Base-by-base conservation (phyloP, 345 rosid species). In the Sonneratia alba region DNA sequence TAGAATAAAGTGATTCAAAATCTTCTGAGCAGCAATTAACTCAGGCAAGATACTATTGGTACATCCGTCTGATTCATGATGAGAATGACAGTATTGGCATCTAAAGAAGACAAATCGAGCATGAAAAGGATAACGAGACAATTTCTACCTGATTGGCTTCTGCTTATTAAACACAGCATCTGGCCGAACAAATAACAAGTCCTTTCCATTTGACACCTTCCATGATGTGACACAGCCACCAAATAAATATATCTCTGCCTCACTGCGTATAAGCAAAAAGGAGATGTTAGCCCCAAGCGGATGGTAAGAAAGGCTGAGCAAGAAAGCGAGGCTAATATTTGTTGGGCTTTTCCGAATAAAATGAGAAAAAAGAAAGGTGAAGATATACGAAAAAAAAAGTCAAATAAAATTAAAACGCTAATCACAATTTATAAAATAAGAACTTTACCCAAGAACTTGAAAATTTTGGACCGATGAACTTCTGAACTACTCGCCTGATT, bases 161-260 rank as follows among this genome's bases (percentile, higher is more conserved):
- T 84, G 85, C 91, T 88, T 91, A 81, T 91, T 84, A 77, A 94
- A 94, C 45, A 94, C 96, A 68, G 98, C 97, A 83, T 94, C 98
- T 22, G 98, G 98, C 64, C 98, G 74, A 59, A 94, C 96, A 72
- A 91, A 94, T 68, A 91, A 90, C 34, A 94, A 88, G 82, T 94
- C 95, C 74, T 84, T 88, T 3, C 93, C 97, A 72, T 75, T 78
- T 15, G 91, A 73, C 67, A 80, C 75, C 82, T 90, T 94, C 98
- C 98, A 94, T 55, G 97, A 94, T 53, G 97, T 88, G 67, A 94
- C 43, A 76, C 97, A 91, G 43, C 92, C 97, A 70, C 98, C 98
- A 78, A 83, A 94, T 18, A 91, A 72, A 76, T 94, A 94, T 74
- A 94, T 79, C 84, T 91, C 96, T 62, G 95, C 98, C 83, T 89